Base-by-base conservation (phyloP, 768 basidiomycete genomes). In the Pisolithus sp. region DNA sequence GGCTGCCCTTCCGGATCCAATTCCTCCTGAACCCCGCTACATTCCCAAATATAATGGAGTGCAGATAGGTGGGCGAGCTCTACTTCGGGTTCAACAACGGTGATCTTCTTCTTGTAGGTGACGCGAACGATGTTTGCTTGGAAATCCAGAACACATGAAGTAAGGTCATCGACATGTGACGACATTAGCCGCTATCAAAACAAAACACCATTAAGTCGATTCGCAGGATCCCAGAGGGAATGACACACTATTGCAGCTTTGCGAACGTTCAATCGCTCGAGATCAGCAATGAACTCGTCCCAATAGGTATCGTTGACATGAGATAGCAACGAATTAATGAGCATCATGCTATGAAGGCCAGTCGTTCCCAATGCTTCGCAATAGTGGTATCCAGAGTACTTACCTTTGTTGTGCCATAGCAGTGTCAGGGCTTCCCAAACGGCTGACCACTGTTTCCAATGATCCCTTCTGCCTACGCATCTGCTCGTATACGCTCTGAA, bases 381-480 rank as follows among this genome's bases (percentile, higher is more conserved):
- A 5, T 15, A 43, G 28, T 31, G 21, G 21, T 46, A 15, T 41
- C 24, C 28, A 44, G 18, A 21, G 46, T 20, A 59, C 69, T 40
- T 50, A 83, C 90, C 90, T 92, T 62, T 90, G 79, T 57, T 90
- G 75, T 20, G 83, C 85, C 84, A 91, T 90, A 26, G 81, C 87
- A 20, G 86, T 90, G 63, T 93, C 90, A 26, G 86, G 85, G 50
- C 85, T 88, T 26, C 83, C 85, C 40, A 95, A 67, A 4, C 89
- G 76, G 56, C 71, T 81, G 18, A 93, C 85, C n/a, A 94, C 86
- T 6, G 85, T 89, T 65, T 89, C 89, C 53, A 93, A 68, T 52
- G 92, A 72, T 12, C 78, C 76, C 24, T 73, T 73, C 56, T 86
- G 85, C 57, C 78, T 84, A 59, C 82, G 73, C 82, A 93, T 91